Percentiles rank a stretch among this genome's conserved stretches.
These are phyloP conservation scores for Cordyceps tenuipes DNA, from an alignment of 2,329 filamentous ascomycete species.

Conservation along the genomic window DNA sequence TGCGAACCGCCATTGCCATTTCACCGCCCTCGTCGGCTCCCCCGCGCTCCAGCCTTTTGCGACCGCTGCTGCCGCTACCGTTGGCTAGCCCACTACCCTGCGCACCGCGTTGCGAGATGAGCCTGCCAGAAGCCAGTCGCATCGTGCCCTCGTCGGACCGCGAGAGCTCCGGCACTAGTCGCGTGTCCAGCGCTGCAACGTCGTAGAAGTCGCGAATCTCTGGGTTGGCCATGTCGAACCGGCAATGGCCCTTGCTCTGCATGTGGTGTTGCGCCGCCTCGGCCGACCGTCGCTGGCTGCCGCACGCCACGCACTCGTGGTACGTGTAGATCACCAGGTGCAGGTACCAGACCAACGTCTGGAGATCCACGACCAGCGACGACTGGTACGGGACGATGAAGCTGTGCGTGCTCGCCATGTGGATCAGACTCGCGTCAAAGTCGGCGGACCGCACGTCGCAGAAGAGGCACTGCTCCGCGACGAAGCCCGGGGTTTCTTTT, in stretches of 20 bases:
- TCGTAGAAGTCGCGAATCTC: conserved; percentile 30
- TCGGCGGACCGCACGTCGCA: conserved; percentile 23
- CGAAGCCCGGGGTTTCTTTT: conserved; percentile 15
- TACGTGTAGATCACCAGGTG: conserved; percentile 38
- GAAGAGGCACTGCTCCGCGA: conserved; percentile 29
- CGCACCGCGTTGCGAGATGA: conserved; percentile 7
- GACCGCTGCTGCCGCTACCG: neutral
- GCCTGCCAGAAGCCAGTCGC: neutral
- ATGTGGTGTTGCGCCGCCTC: conserved; percentile 41
- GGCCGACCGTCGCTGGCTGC: conserved; percentile 30
- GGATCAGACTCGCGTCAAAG: conserved; percentile 28
- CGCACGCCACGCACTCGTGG: conserved; percentile 40
- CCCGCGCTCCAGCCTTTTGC: neutral
- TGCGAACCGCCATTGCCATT: neutral
- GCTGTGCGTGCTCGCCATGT: conserved; percentile 40
- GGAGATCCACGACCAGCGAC: conserved; percentile 33
- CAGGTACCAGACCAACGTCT: conserved; percentile 37
- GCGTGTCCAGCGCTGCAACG: conserved; percentile 11
- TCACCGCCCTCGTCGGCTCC: neutral
- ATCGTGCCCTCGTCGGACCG: conserved; percentile 1
- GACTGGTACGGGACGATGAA: conserved; percentile 32
- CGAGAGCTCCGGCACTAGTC: neutral
- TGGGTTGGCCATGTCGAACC: conserved; percentile 23
- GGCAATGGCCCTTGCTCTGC: conserved; percentile 36
- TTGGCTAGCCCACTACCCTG: neutral